Evolutionary conservation across 768 basidiomycete genomes (phyloP), one percentile per base, ranked within the genome.

Genomic region (Auricularia auricula-judae): DNA sequence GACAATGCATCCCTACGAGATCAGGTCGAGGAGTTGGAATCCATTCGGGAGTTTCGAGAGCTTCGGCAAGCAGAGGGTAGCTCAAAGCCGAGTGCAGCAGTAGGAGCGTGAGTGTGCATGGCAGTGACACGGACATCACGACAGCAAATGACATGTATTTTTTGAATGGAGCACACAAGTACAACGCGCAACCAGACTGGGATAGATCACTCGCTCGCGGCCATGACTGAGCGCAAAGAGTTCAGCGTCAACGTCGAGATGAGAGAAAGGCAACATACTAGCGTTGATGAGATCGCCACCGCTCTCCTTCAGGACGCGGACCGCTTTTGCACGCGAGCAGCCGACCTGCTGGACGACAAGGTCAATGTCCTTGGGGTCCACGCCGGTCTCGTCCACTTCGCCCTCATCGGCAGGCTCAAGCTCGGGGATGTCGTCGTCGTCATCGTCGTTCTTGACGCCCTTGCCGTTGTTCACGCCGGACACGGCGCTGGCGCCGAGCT

Each of bases 241-340:
- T 53, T 68, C 33, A 66, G 61, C 36, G 53, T 12, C 23, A 2
- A 44, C 14, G 65, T 39, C 65, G 42, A 51, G 54, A 35, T 4
- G 1, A 5, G 34, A 61, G 60, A 65, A 56, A 29, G 7, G 14
- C 61, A 23, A 90, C 93, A 75, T 74, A 96, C 93, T 96, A 66
- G 94, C 95, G 76, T 94, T 95, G 80, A 97, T 95, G 75, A 98
- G 75, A 78, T 98, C 95, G 44, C 94, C 94, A 62, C 89, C 88
- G 69, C 86, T 91, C 70, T 93, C 92, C 79, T 91, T 94, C 74
- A 98, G 77, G 67, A 85, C 94, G 65, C 86, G 84, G 53, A 93
- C 89, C 44, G 96, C 97, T 75, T 95, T 97, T 51, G 91, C 91
- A 67, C 93, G 86, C 61, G 91, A 85, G 77, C 93, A 96, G 72